phyloP scores from a whole-genome alignment of 1,139 yeast genomes.

The Pneumocystis oryctolagi region DNA sequence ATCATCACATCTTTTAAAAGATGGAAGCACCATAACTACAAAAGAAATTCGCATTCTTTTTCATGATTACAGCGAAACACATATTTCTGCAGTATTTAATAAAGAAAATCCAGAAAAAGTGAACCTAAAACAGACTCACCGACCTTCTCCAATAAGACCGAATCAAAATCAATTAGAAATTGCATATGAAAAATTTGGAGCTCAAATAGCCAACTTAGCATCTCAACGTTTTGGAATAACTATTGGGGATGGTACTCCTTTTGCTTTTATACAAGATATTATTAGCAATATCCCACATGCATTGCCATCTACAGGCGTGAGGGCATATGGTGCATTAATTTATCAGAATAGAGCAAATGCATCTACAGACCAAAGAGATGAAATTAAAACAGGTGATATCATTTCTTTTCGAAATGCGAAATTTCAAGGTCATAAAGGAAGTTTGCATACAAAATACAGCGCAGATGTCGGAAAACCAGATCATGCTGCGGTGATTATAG shows the following conservation, averaged over 20 bases:
- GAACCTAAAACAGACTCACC: constrained; percentile 30
- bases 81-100: constrained; percentile 40
- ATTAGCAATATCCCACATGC: constrained; percentile 26
- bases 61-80: constrained; percentile 56
- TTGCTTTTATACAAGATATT: constrained; percentile 23
- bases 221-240: constrained; percentile 16
- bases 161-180: constrained; percentile 37
- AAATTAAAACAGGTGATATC: constrained; percentile 70
- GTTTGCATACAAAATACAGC: constrained; percentile 35
- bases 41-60: constrained; percentile 59
- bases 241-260: constrained; percentile 23
- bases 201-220: constrained; percentile 20
- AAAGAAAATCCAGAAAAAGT: constrained; percentile 40
- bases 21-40: constrained; percentile 32
- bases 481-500: constrained; percentile 38
- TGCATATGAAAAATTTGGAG: constrained; percentile 32
- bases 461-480: constrained; percentile 32
- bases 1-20: constrained; percentile 40
- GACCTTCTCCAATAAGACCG: constrained; percentile 33
- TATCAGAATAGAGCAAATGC: constrained; percentile 48
- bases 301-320: constrained; percentile 47
- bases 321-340: constrained; percentile 59
- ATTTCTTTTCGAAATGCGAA: constrained; percentile 59
- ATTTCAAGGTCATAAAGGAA: constrained; percentile 51
- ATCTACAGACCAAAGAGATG: constrained; percentile 44